phyloP scores from a whole-genome alignment of 2,329 filamentous ascomycete species.

The Aspergillus versicolor region DNA sequence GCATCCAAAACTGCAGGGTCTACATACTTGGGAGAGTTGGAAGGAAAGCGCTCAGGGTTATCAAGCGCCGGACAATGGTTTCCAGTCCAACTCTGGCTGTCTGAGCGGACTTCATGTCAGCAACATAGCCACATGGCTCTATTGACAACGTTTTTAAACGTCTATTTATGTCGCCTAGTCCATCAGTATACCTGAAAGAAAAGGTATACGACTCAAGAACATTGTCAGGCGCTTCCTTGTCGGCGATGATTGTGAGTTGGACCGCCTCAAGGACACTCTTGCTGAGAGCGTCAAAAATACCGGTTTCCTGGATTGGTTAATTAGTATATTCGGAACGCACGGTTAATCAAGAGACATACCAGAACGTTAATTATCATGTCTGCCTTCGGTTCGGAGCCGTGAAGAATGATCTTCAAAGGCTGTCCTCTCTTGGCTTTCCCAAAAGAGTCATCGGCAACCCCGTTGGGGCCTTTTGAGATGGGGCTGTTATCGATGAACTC shows the following conservation, averaged over 20 bases:
- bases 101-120: constrained; percentile 37
- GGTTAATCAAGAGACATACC: constrained; percentile 32
- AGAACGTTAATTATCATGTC: constrained; percentile 50
- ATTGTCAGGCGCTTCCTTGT: constrained; percentile 34
- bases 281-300: constrained; percentile 48
- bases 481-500: constrained; percentile 27
- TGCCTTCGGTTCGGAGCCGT: constrained; percentile 39
- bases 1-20: neutral
- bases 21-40: constrained; percentile 44
- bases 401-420: constrained; percentile 42
- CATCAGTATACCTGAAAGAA: constrained; percentile 44
- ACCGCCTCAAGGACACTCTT: constrained; percentile 44
- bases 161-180: constrained; percentile 30
- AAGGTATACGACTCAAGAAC: constrained; percentile 54
- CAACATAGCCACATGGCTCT: constrained; percentile 28
- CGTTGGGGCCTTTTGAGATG: constrained; percentile 3
- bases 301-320: constrained; percentile 46
- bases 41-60: constrained; percentile 37
- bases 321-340: neutral
- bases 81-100: constrained; percentile 45
- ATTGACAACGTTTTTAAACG: constrained; percentile 29
- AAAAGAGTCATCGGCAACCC: constrained; percentile 13
- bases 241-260: constrained; percentile 48
- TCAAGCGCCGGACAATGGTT: constrained; percentile 43
- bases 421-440: constrained; percentile 27